Evolutionary conservation across 2,329 filamentous ascomycete genomes (phyloP).

Genomic region (Pseudogymnoascus sp.): DNA sequence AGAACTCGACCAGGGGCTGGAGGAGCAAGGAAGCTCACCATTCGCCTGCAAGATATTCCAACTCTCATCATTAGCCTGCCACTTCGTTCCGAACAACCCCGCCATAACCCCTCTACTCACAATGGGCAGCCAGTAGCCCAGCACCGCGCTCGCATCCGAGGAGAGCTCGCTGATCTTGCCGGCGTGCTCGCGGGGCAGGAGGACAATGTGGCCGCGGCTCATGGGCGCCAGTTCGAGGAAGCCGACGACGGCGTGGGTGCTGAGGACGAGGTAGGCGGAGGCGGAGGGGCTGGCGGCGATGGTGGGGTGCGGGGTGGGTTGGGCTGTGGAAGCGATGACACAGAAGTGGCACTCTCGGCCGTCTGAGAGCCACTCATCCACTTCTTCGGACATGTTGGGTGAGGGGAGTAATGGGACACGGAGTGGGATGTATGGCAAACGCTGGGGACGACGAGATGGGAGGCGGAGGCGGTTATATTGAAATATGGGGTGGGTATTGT

Average conservation of each 20-base stretch:
- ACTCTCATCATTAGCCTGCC: slow-evolving; percentile 16
- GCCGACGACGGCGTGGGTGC: slow-evolving; percentile 66
- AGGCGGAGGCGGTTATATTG: neutral
- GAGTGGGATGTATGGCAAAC: neutral
- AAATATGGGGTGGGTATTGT: neutral
- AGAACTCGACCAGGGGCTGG: neutral
- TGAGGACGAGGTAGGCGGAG: slow-evolving; percentile 60
- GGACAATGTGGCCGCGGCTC: slow-evolving; percentile 69
- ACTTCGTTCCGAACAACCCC: slow-evolving; percentile 53
- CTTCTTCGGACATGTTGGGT: neutral
- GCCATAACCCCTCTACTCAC: slow-evolving; percentile 65
- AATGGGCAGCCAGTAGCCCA: slow-evolving; percentile 61
- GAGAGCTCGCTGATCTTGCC: slow-evolving; percentile 66
- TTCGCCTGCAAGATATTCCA: slow-evolving; percentile 97
- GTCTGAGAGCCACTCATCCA: slow-evolving; percentile 17
- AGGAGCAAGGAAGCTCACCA: slow-evolving; percentile 35
- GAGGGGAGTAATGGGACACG: neutral
- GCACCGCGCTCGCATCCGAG: slow-evolving; percentile 52
- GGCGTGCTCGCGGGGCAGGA: slow-evolving; percentile 68
- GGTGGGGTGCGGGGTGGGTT: slow-evolving; percentile 35
- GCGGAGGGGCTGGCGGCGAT: slow-evolving; percentile 29
- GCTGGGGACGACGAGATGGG: neutral
- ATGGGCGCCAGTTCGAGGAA: slow-evolving; percentile 90
- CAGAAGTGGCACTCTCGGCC: slow-evolving; percentile 50
- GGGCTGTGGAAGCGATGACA: slow-evolving; percentile 44